Conservation (phyloP, 768 basidiomycete species). For the Termitomyces sp. region DNA sequence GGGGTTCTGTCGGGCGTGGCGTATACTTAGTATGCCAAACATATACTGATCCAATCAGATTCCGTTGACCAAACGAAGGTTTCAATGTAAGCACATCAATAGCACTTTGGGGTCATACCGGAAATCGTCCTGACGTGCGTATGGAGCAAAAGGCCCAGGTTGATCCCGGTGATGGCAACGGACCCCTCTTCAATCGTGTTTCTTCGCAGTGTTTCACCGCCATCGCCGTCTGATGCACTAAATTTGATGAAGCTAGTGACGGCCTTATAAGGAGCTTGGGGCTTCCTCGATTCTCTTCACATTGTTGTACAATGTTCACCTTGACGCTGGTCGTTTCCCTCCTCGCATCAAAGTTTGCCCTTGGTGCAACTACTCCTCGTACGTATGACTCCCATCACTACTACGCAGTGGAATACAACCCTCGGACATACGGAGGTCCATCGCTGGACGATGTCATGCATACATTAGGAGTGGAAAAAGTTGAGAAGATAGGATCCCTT, state of each 20-base stretch:
- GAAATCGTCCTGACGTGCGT: background rate
- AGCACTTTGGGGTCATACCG: background rate
- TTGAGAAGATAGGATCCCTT: constrained; percentile 87
- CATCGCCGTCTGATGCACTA: constrained; percentile 10
- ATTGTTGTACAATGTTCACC: constrained; percentile 27
- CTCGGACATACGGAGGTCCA: constrained; percentile 35
- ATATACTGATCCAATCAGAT: too few relatives aligned
- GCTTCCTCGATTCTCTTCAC: constrained; percentile 4
- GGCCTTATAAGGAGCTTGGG: constrained; percentile 3
- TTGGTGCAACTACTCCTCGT: constrained; percentile 41
- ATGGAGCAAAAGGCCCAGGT: background rate
- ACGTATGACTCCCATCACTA: constrained; percentile 71
- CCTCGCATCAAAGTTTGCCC: constrained; percentile 25
- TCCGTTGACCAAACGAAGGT: too few relatives aligned
- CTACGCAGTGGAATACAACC: constrained; percentile 73
- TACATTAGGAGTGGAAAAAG: constrained; percentile 74
- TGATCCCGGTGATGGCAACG: background rate
- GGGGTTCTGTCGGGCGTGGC: too few relatives aligned
- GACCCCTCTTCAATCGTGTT: background rate
- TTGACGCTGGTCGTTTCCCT: constrained; percentile 30
- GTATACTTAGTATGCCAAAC: too few relatives aligned
- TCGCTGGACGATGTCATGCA: constrained; percentile 58
- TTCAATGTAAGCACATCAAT: background rate
- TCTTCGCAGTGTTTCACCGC: background rate
- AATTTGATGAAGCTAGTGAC: constrained; percentile 10